Evolutionary conservation across 176 grass and related monocot genomes (phyloP).

Genomic region (Zea mays): DNA sequence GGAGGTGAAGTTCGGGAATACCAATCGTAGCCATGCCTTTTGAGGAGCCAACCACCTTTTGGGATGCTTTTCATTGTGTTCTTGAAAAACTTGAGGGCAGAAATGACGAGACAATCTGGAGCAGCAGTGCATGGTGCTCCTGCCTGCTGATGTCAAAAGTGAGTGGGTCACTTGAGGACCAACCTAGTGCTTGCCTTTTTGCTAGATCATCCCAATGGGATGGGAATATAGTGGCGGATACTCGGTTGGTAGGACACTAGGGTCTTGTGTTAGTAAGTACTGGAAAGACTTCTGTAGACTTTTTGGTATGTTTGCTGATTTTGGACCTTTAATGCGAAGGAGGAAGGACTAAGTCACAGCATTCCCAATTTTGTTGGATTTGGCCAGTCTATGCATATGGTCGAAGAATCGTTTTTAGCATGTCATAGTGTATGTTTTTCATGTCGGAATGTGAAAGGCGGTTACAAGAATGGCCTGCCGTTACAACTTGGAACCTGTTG

Average conservation of each 20-base stretch:
- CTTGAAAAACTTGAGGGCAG: slow-evolving; percentile 5
- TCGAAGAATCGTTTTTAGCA: neutral
- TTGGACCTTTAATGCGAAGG: slow-evolving; percentile 24
- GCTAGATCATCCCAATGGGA: slow-evolving; percentile 30
- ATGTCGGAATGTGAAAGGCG: neutral
- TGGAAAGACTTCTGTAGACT: slow-evolving; percentile 8
- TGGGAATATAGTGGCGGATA: slow-evolving; percentile 29
- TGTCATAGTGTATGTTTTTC: neutral
- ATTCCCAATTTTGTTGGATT: neutral
- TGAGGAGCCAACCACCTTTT: slow-evolving; percentile 31
- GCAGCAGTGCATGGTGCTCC: slow-evolving; percentile 5
- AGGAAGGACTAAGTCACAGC: neutral
- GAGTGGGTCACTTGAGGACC: slow-evolving; percentile 9
- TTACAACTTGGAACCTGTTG: neutral
- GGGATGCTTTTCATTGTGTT: slow-evolving; percentile 38
- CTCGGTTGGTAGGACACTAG: slow-evolving; percentile 2
- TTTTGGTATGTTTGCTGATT: slow-evolving; percentile 3
- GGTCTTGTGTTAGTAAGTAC: neutral
- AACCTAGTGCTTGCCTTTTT: slow-evolving; percentile 25
- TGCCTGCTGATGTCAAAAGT: slow-evolving; percentile 42
- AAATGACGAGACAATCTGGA: slow-evolving; percentile 23
- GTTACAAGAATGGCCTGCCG: neutral
- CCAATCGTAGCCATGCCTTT: slow-evolving; percentile 35
- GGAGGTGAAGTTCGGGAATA: slow-evolving; percentile 27
- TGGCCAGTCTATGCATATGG: neutral